Evolutionary conservation across 2,329 filamentous ascomycete species (phyloP).

Genomic region (Fusarium miscanthi): DNA sequence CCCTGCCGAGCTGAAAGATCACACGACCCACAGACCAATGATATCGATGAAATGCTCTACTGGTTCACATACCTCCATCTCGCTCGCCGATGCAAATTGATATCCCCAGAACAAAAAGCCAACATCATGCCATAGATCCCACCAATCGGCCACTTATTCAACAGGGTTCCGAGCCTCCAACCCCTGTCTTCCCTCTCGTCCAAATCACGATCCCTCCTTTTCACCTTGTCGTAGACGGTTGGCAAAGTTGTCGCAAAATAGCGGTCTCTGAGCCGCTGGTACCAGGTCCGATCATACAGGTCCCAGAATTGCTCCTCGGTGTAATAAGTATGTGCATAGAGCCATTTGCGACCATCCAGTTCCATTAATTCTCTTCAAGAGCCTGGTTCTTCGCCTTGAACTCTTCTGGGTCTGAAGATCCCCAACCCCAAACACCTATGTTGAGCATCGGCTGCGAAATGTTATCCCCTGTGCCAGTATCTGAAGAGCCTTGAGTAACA

Average conservation of each 20-base stretch:
- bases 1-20: no score
- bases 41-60: background rate
- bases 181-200: background rate
- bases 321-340: constrained; percentile 85
- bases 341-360: constrained; percentile 80
- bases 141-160: constrained; percentile 35
- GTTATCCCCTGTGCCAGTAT: fast-evolving
- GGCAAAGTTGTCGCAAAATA: constrained; percentile 69
- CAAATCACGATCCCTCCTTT: constrained; percentile 55
- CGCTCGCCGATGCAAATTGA: constrained; percentile 18
- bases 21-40: no score
- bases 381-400: constrained; percentile 74
- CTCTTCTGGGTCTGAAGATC: constrained; percentile 59
- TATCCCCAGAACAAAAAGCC: constrained; percentile 32
- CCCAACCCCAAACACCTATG: constrained; percentile 79
- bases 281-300: constrained; percentile 67
- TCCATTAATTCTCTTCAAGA: constrained; percentile 71
- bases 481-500: fast-evolving
- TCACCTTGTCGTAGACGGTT: constrained; percentile 74
- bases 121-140: constrained; percentile 40
- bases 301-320: constrained; percentile 72
- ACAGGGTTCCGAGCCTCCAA: background rate
- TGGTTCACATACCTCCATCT: constrained; percentile 19
- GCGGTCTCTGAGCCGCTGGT: constrained; percentile 67
- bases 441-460: constrained; percentile 60